Percentiles rank a stretch among this genome's conserved stretches.
Conservation (phyloP, 495 filamentous ascomycete genomes). For the Parathielavia appendiculata region DNA sequence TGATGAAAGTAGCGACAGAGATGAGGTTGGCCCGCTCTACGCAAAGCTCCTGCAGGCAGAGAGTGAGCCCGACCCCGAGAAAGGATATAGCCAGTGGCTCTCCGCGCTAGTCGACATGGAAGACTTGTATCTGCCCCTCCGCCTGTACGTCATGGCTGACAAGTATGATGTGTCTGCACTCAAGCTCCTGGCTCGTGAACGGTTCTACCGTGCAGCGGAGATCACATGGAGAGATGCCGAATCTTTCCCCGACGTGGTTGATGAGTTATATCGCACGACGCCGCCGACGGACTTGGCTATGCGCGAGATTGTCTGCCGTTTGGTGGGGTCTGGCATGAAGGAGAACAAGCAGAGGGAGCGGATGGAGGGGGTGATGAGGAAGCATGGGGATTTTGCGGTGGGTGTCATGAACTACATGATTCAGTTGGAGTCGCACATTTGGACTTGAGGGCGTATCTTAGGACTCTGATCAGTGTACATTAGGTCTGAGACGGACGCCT, state of each 20-base stretch:
- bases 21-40: too few relatives aligned
- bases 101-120: too few relatives aligned
- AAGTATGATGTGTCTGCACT: slow-evolving; percentile 38
- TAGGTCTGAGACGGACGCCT: too few relatives aligned
- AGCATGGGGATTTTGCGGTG: slow-evolving; percentile 14
- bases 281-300: slow-evolving; percentile 30
- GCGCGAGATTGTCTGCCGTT: slow-evolving; percentile 29
- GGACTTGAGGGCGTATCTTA: too few relatives aligned
- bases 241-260: slow-evolving; percentile 31
- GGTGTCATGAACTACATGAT: slow-evolving; percentile 12
- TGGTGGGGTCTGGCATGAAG: neutral
- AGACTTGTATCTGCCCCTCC: slow-evolving; percentile 31
- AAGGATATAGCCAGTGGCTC: too few relatives aligned
- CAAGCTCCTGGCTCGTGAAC: slow-evolving; percentile 32
- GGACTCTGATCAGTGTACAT: too few relatives aligned
- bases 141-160: slow-evolving; percentile 43
- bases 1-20: too few relatives aligned
- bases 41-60: too few relatives aligned
- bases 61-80: too few relatives aligned
- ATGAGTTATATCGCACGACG: slow-evolving; percentile 32
- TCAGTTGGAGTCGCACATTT: neutral
- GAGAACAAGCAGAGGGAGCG: neutral
- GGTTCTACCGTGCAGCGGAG: slow-evolving; percentile 29
- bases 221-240: slow-evolving; percentile 22
- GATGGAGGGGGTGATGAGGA: slow-evolving; percentile 14